Percentiles rank a stretch among this genome's conserved stretches.
Evolutionary conservation across 192 early-diverging fungal genomes (phyloP).

Genomic region (Gryganskiella cystojenkinii): DNA sequence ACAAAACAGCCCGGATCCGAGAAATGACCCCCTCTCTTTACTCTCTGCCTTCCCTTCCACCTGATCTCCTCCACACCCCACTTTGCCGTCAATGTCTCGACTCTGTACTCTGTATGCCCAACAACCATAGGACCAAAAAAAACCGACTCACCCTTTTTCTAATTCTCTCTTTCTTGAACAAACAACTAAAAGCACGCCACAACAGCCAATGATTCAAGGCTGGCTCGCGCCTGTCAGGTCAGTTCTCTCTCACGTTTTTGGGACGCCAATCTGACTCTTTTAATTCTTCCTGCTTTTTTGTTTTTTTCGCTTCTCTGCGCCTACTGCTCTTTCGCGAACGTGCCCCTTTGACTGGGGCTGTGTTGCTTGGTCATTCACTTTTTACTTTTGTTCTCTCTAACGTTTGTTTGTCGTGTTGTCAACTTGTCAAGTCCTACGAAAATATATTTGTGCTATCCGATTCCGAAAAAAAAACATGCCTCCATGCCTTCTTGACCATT

Average conservation of each 20-base stretch:
- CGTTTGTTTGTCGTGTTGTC: too few relatives aligned
- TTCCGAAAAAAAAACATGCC: not conserved
- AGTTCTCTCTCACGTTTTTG: too few relatives aligned
- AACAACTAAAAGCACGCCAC: not conserved
- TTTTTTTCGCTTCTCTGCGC: not conserved
- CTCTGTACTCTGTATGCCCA: too few relatives aligned
- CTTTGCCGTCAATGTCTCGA: not conserved
- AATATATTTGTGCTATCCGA: too few relatives aligned
- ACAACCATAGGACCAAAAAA: too few relatives aligned
- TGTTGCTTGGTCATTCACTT: not conserved
- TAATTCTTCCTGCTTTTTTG: not conserved
- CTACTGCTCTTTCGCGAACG: not conserved
- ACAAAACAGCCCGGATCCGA: too few relatives aligned
- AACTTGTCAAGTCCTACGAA: too few relatives aligned
- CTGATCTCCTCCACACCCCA: not conserved
- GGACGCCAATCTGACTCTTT: not conserved
- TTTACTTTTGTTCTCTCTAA: too few relatives aligned
- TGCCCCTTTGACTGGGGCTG: too few relatives aligned
- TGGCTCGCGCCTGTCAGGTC: slow-evolving; percentile 34
- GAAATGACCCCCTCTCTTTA: too few relatives aligned
- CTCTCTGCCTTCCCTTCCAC: too few relatives aligned
- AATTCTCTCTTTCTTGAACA: not conserved
- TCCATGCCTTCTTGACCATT: not conserved
- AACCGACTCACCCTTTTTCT: not conserved
- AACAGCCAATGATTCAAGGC: not conserved